These are phyloP conservation scores for Xerocomellus chrysenteron DNA, from an alignment of 768 basidiomycete genomes.

Conservation along the genomic window DNA sequence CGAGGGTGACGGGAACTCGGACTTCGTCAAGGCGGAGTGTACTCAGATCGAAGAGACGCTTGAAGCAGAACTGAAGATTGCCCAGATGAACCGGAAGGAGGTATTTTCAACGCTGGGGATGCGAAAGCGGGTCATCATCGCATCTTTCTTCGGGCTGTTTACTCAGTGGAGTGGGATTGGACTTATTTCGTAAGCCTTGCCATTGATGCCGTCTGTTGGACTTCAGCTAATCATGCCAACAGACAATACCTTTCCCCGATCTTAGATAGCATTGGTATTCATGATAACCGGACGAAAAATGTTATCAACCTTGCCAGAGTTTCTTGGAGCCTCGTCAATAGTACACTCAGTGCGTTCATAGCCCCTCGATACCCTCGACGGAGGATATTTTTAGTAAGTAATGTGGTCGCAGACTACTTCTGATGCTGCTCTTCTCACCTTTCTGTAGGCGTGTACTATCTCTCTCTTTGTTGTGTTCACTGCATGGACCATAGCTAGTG, in stretches of 20 bases:
- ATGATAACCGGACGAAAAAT: constrained; percentile 20
- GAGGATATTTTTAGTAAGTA: constrained; percentile 12
- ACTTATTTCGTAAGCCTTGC: constrained; percentile 2
- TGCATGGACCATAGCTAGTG: constrained; percentile 20
- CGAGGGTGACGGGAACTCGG: constrained; percentile 51
- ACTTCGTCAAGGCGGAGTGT: constrained; percentile 59
- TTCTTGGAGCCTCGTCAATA: constrained; percentile 12
- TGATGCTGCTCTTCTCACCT: not conserved
- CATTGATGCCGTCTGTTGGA: accelerated
- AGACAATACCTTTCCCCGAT: constrained; percentile 14
- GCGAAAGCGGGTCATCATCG: constrained; percentile 13
- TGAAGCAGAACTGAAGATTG: constrained; percentile 24
- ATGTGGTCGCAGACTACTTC: not conserved
- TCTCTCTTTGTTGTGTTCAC: constrained; percentile 13
- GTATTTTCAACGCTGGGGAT: constrained; percentile 13
- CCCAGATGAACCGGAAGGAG: not conserved
- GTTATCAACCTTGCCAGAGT: constrained; percentile 10
- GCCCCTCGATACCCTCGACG: constrained; percentile 18
- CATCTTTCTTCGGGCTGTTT: constrained; percentile 15
- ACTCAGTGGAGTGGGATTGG: constrained; percentile 15
- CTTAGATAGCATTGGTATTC: constrained; percentile 20
- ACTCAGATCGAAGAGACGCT: constrained; percentile 56
- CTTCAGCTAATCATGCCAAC: not conserved
- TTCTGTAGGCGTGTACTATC: constrained; percentile 12
- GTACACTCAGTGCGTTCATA: constrained; percentile 2